Conservation (phyloP, 2,329 filamentous ascomycete species). For the Amesomyces nigricolor region DNA sequence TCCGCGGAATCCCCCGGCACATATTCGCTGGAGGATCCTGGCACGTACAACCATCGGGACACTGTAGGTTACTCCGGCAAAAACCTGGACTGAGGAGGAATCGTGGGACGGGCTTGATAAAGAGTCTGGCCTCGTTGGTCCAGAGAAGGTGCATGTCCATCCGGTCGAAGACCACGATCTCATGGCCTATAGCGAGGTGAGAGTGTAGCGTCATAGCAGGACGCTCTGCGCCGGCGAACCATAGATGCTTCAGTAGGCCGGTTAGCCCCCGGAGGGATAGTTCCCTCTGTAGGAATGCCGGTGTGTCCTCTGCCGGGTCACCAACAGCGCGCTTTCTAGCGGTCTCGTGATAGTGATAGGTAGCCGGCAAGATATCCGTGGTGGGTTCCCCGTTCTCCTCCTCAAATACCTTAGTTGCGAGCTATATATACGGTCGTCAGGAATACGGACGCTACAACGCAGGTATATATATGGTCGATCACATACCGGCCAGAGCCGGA, state of each 20-base stretch:
- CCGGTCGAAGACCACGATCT: slow-evolving; percentile 27
- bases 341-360: slow-evolving; percentile 16
- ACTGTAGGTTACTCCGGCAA: slow-evolving; percentile 12
- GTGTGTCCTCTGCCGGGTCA: slow-evolving; percentile 11
- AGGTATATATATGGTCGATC: not conserved
- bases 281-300: slow-evolving; percentile 12
- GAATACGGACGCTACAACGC: slow-evolving; percentile 5
- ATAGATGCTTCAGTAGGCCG: slow-evolving; percentile 15
- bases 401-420: slow-evolving; percentile 11
- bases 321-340: slow-evolving; percentile 12
- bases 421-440: slow-evolving; percentile 14
- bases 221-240: slow-evolving; percentile 15
- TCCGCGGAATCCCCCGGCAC: slow-evolving; percentile 3
- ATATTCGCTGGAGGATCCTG: not conserved
- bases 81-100: slow-evolving; percentile 13
- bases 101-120: slow-evolving; percentile 16
- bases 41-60: slow-evolving; percentile 10
- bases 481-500: slow-evolving; percentile 9
- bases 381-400: slow-evolving; percentile 1
- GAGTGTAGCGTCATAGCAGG: slow-evolving; percentile 22
- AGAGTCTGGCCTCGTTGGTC: slow-evolving; percentile 9
- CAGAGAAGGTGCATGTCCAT: slow-evolving; percentile 22
- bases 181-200: slow-evolving; percentile 15
- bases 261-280: slow-evolving; percentile 14
- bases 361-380: slow-evolving; percentile 14